phyloP scores from a whole-genome alignment of 75 land plant species.

The Sequoiadendron giganteum region DNA sequence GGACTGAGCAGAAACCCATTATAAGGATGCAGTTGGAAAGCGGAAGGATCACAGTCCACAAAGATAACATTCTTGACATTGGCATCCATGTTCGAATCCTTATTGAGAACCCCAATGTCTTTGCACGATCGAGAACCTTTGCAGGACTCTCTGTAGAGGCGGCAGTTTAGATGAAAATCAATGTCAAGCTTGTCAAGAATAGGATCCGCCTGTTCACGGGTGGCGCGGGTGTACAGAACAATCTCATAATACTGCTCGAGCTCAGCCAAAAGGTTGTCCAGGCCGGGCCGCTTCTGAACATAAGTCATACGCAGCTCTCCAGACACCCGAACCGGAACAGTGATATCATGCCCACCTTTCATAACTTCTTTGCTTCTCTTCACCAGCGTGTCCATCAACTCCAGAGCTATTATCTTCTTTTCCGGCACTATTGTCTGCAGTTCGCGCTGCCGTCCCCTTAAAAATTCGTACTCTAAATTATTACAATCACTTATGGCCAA shows the following conservation, averaged over 20 bases:
- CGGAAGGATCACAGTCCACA: slow-evolving; percentile 29
- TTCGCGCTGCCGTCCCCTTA: too few relatives aligned
- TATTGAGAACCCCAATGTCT: slow-evolving; percentile 12
- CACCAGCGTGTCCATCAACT: too few relatives aligned
- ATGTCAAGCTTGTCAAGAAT: slow-evolving; percentile 26
- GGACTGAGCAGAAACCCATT: slow-evolving; percentile 19
- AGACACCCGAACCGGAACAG: too few relatives aligned
- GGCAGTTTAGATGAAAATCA: slow-evolving; percentile 11
- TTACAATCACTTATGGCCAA: neutral
- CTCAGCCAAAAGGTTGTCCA: slow-evolving; percentile 23
- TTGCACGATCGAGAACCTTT: slow-evolving; percentile 16
- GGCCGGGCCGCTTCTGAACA: slow-evolving; percentile 32
- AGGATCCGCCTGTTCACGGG: slow-evolving; percentile 27
- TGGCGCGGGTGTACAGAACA: slow-evolving; percentile 28
- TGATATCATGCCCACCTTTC: too few relatives aligned
- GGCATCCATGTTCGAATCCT: neutral
- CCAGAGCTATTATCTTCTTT: too few relatives aligned
- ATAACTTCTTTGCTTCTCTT: too few relatives aligned
- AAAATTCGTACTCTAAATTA: too few relatives aligned
- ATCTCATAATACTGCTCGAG: slow-evolving; percentile 24
- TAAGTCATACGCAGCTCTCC: too few relatives aligned
- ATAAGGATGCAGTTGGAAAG: slow-evolving; percentile 17
- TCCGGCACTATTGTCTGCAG: too few relatives aligned
- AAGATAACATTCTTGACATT: slow-evolving; percentile 10
- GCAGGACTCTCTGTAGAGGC: slow-evolving; percentile 37